These are phyloP conservation scores for Fusarium nygamai DNA, from an alignment of 2,329 filamentous ascomycete genomes.

Conservation along the genomic window DNA sequence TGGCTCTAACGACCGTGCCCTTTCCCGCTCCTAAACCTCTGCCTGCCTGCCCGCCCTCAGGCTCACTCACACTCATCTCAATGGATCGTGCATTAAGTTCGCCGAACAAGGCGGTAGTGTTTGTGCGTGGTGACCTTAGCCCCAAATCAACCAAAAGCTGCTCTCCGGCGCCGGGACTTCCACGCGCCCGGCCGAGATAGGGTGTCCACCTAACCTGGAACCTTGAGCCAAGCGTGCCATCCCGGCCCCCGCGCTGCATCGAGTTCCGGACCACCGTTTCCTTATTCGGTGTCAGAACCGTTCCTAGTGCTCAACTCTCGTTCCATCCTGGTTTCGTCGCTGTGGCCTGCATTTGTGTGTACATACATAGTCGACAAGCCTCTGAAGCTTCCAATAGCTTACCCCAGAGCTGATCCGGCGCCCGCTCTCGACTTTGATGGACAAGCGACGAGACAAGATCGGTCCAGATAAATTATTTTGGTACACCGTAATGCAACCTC, in stretches of 20 bases:
- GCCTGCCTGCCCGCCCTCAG: not conserved
- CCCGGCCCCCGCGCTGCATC: slow-evolving; percentile 36
- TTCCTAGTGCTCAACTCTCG: slow-evolving; percentile 30
- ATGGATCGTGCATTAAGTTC: slow-evolving; percentile 24
- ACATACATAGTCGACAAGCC: slow-evolving; percentile 11
- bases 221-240: slow-evolving; percentile 32
- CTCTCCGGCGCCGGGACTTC: slow-evolving; percentile 30
- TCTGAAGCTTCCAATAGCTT: slow-evolving; percentile 31
- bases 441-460: slow-evolving; percentile 26
- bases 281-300: slow-evolving; percentile 40
- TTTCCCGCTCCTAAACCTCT: slow-evolving; percentile 9
- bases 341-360: slow-evolving; percentile 20
- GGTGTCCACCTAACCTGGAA: slow-evolving; percentile 27
- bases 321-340: slow-evolving; percentile 36
- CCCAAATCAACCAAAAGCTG: not conserved
- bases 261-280: slow-evolving; percentile 41
- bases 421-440: slow-evolving; percentile 21
- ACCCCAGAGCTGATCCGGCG: slow-evolving; percentile 29
- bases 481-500: slow-evolving; percentile 6
- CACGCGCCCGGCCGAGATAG: slow-evolving; percentile 36
- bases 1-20: slow-evolving; percentile 14
- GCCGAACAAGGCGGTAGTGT: slow-evolving; percentile 28
- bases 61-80: not conserved
- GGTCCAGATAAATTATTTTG: slow-evolving; percentile 30
- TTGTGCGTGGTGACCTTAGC: slow-evolving; percentile 23